Conservation (phyloP, 192 early-diverging fungal species). For the Coemansia sp. region DNA sequence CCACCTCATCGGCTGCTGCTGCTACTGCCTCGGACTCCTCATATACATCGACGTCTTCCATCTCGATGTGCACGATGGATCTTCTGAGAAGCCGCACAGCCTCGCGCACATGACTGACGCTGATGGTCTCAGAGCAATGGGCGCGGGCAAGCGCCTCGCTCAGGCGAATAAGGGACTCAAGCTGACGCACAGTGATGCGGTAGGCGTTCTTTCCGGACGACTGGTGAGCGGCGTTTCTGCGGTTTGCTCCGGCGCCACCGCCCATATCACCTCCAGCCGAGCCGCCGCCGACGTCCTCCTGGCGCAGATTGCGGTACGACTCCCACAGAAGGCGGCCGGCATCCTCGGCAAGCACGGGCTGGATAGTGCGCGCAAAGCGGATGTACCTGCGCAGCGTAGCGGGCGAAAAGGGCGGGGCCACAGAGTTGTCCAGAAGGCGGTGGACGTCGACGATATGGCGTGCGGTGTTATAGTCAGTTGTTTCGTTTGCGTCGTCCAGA, state of each 20-base stretch:
- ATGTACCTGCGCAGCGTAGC: conserved; percentile 82
- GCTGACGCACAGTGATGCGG: conserved; percentile 94
- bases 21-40: conserved; percentile 30
- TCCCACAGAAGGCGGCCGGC: conserved; percentile 73
- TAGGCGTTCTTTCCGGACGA: conserved; percentile 61
- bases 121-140: conserved; percentile 69
- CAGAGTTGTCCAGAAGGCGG: conserved; percentile 61
- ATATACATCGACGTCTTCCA: conserved; percentile 70
- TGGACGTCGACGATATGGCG: conserved; percentile 91
- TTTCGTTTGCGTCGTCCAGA: conserved; percentile 89
- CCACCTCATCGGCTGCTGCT: conserved; percentile 15
- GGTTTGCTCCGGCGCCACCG: too few relatives aligned
- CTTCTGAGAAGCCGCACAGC: conserved; percentile 80
- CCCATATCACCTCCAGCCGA: not conserved
- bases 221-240: conserved; percentile 7
- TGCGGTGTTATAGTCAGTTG: conserved; percentile 85
- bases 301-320: conserved; percentile 84
- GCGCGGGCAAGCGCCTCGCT: conserved; percentile 93
- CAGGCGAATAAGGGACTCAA: conserved; percentile 94
- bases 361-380: conserved; percentile 83
- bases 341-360: conserved; percentile 76
- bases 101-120: conserved; percentile 73
- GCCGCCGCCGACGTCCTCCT: conserved; percentile 76
- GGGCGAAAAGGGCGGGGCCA: conserved; percentile 71
- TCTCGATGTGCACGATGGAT: conserved; percentile 85